A percentile compares a stretch with the other conserved stretches of the same genome.
Conservation (phyloP, 805 yeast genomes). For the Nakazawaea laoshanensis region DNA sequence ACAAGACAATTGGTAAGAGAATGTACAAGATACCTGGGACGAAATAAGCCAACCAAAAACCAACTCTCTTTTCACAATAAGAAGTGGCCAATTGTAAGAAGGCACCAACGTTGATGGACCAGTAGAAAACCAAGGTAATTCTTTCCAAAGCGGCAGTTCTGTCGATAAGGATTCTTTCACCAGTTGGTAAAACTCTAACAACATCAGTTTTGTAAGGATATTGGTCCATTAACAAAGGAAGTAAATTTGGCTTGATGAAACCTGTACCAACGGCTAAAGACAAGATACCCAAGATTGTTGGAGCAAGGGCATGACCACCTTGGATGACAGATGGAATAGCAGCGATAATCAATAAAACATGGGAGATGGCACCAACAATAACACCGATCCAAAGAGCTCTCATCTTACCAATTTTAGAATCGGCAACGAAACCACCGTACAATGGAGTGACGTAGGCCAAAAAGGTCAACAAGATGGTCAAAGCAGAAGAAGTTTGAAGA, state of each 20-base stretch:
- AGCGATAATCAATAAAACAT: constrained; percentile 39
- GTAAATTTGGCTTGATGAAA: constrained; percentile 44
- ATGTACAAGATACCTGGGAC: constrained; percentile 48
- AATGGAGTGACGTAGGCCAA: constrained; percentile 43
- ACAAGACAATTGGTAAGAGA: constrained; percentile 40
- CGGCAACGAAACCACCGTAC: constrained; percentile 44
- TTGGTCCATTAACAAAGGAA: constrained; percentile 48
- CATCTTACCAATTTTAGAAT: constrained; percentile 36
- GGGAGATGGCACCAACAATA: constrained; percentile 35
- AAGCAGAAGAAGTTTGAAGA: constrained; percentile 35
- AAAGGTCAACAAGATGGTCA: constrained; percentile 37
- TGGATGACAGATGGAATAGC: constrained; percentile 35
- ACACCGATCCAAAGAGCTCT: constrained; percentile 43
- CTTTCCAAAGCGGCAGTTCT: constrained; percentile 31
- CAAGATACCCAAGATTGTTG: constrained; percentile 31
- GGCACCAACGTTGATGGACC: constrained; percentile 49
- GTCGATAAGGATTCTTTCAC: constrained; percentile 56
- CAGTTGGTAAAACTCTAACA: constrained; percentile 47
- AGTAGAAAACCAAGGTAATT: constrained; percentile 37
- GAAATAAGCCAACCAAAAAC: constrained; percentile 47
- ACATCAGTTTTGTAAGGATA: constrained; percentile 53
- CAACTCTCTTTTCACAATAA: constrained; percentile 41
- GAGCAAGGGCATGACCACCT: constrained; percentile 29
- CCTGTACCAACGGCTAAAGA: constrained; percentile 40
- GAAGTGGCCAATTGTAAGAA: constrained; percentile 45